Conservation (phyloP, 768 basidiomycete species). For the Mycena alexandri region DNA sequence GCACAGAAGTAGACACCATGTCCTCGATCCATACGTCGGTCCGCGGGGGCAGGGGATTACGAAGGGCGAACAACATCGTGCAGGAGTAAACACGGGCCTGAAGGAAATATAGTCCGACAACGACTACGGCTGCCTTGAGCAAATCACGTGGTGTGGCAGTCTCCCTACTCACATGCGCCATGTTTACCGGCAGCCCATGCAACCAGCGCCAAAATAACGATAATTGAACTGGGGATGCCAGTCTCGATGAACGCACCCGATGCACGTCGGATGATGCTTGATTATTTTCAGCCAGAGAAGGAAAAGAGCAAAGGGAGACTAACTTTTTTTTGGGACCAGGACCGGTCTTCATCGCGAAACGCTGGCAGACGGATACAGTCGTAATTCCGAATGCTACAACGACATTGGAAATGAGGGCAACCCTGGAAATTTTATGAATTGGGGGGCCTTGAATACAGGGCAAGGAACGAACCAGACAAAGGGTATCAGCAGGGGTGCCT, state of each 20-base stretch:
- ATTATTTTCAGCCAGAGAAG: neutral
- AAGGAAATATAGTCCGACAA: constrained; percentile 30
- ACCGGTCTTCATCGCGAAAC: constrained; percentile 13
- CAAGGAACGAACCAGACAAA: constrained; percentile 20
- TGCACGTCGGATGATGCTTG: constrained; percentile 10
- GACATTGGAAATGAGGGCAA: constrained; percentile 28
- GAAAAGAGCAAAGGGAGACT: neutral
- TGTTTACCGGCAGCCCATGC: constrained; percentile 25
- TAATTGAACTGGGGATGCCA: constrained; percentile 28
- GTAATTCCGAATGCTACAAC: constrained; percentile 29
- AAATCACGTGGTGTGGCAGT: too few relatives aligned
- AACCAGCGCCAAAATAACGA: constrained; percentile 26
- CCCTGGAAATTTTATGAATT: neutral
- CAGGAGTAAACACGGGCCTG: constrained; percentile 34
- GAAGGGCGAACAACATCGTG: constrained; percentile 29
- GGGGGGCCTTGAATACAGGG: neutral
- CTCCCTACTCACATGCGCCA: constrained; percentile 18
- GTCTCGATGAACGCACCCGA: constrained; percentile 31
- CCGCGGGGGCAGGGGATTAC: constrained; percentile 16
- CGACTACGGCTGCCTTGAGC: constrained; percentile 3
- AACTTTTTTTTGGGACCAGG: constrained; percentile 9
- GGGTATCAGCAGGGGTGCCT: neutral
- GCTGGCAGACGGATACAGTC: constrained; percentile 31
- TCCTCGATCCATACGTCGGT: constrained; percentile 25
- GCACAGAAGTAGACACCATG: constrained; percentile 14